phyloP scores from a whole-genome alignment of 306 rosid genomes.

The Oemleria cerasiformis region DNA sequence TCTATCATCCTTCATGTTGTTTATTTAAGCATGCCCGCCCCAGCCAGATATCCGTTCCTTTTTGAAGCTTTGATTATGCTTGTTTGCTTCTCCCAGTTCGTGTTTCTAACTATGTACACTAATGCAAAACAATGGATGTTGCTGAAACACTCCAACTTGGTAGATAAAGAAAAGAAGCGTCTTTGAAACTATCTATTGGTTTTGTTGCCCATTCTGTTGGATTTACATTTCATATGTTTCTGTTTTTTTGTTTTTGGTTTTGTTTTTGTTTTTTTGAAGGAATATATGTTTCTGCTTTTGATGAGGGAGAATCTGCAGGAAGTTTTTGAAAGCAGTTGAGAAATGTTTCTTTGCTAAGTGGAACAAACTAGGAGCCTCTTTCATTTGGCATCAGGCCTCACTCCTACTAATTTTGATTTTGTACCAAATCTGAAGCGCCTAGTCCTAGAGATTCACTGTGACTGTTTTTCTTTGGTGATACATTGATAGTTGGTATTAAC shows the following conservation, averaged over 20 bases:
- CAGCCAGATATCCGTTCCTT: slow-evolving; percentile 73
- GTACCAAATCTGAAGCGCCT: too few relatives aligned
- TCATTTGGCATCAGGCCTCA: not conserved
- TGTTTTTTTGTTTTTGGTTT: not conserved
- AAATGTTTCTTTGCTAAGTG: too few relatives aligned
- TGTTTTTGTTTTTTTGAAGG: too few relatives aligned
- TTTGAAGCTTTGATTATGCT: slow-evolving; percentile 85
- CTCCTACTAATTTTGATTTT: not conserved
- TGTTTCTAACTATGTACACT: slow-evolving; percentile 51
- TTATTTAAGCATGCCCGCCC: slow-evolving; percentile 61
- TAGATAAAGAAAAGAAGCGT: slow-evolving; percentile 53
- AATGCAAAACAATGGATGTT: slow-evolving; percentile 71
- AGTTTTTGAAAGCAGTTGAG: not conserved
- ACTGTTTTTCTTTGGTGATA: too few relatives aligned
- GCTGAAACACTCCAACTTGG: slow-evolving; percentile 38
- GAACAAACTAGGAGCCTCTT: too few relatives aligned
- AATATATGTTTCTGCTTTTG: not conserved
- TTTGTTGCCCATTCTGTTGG: not conserved
- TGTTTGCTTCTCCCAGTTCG: slow-evolving; percentile 83
- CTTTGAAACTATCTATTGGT: slow-evolving; percentile 29
- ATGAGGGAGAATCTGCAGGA: not conserved
- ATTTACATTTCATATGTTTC: not conserved
- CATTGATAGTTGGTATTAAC: too few relatives aligned
- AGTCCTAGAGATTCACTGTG: too few relatives aligned
- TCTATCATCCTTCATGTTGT: slow-evolving; percentile 68